Evolutionary conservation across 163 green algal species (phyloP), one percentile per base, ranked within the genome.

Genomic region (Trebouxiophyceae sp.): DNA sequence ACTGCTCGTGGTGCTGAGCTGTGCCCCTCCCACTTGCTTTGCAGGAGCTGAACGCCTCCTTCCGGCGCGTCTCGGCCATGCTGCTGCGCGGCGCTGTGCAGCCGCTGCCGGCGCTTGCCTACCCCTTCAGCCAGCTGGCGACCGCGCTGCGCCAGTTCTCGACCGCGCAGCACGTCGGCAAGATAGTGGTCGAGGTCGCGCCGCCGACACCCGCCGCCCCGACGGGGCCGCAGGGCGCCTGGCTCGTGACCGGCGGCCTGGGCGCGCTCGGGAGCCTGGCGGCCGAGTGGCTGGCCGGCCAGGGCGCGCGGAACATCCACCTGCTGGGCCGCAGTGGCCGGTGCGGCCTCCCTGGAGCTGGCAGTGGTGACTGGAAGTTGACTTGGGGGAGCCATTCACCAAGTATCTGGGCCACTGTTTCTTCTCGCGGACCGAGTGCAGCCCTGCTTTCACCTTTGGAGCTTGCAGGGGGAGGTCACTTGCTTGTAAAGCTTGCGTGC

Each of bases 81-180:
- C 69, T 88, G 16, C 72, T 68, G 20, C 29, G 33, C 7, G 82
- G 81, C 31, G 24, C 45, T 45, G 73, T 90, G 45, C 55, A 50
- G 2, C 80, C 85, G 2, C 73, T 95, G 57, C 87, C 81, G 3
- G 30, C 73, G 8, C 68, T 83, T 0, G 66, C 56, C 0, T 79
- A 92, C 64, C 22, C 30, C 12, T 69, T 96, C 39, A 8, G 34
- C 16, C 70, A 66, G n/a, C 77, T 83, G 4, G 67, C 77, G 2
- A 58, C 81, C 22, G 90, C 90, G 2, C 73, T 97, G 47, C 77
- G 90, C 2, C 86, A 92, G 77, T 88, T 97, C 75, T 84, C 80
- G 23, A 84, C 91, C 73, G 86, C 89, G 7, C 74, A 80, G 0
- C 84, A 95, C 62, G 77, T 96, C 56, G 91, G 91, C 75, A 96